Base-by-base conservation (phyloP, 140 eudicot species). In the Senecio squalidus region DNA sequence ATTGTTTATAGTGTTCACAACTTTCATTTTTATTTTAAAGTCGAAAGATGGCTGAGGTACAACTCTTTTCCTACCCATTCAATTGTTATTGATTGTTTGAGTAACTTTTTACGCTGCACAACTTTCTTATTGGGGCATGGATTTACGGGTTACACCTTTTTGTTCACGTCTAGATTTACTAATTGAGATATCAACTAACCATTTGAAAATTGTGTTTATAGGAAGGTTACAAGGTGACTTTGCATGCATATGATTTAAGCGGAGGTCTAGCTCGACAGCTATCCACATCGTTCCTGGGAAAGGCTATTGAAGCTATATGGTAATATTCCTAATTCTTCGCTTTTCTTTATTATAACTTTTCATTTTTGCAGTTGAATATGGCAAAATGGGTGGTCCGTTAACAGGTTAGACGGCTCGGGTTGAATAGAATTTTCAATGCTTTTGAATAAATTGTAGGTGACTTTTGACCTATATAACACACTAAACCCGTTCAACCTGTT, bases 301-400 rank as follows among this genome's bases (percentile, higher is more conserved):
- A 86, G 74, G 82, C 81, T 44, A 91, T 91, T 43, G 98, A 91
- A 78, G 97, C 76, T 43, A 83, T 90, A 73, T 90, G 97, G 97
- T 90, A 69, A 70, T 1, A 2, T 9, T 20, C 9, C 48, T 29
- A 3, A 24, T 23, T 41, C 22, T 5, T 33, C 20, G 20, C 18
- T 18, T 9, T 29, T 31, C 14, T 0, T 22, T 29, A 41, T n/a
- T 28, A 17, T 64, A 52, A 58, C 8, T 14, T 49, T 58, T 55
- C 20, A 5, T 7, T 47, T 41, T 65, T 38, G 38, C 23, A 16
- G 62, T 16, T 20, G 16, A 2, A 7, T 11, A 9, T 34, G 39
- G 10, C 13, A 14, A 4, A 1, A 24, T 13, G 20, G 30, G 56
- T 49, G 28, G 67, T 13, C 33, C 20, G 48, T 20, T 21, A 58